These are phyloP conservation scores for Aspergillus luchuensis DNA, from an alignment of 2,329 filamentous ascomycete species.

Conservation along the genomic window DNA sequence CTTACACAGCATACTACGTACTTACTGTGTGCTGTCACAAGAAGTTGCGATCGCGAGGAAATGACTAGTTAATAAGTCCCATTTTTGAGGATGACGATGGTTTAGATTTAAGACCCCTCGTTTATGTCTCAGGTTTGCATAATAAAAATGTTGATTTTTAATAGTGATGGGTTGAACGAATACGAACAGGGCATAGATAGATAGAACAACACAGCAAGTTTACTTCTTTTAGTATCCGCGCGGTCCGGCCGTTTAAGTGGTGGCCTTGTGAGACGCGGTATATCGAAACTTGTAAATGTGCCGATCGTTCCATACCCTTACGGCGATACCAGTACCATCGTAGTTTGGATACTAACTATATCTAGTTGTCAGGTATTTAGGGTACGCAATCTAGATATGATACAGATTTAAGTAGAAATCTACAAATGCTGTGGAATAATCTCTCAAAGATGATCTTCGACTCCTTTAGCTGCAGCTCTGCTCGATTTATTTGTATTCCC, in stretches of 20 bases:
- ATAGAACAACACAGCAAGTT: background rate
- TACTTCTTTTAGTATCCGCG: background rate
- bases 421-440: background rate
- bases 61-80: background rate
- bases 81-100: background rate
- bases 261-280: slow-evolving; percentile 4
- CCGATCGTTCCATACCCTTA: slow-evolving; percentile 13
- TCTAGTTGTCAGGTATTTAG: background rate
- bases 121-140: background rate
- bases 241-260: background rate
- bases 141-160: background rate
- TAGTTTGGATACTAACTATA: too few species aligned
- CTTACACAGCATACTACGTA: background rate
- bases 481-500: background rate
- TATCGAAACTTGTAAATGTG: slow-evolving; percentile 14
- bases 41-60: background rate
- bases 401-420: background rate
- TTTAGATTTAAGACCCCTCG: background rate
- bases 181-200: background rate
- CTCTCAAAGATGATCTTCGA: background rate
- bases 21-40: background rate
- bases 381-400: background rate
- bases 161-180: background rate
- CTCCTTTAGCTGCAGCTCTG: background rate
- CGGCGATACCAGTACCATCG: background rate